phyloP scores from a whole-genome alignment of 352 stramenopile species.

The Phytophthora europaea region DNA sequence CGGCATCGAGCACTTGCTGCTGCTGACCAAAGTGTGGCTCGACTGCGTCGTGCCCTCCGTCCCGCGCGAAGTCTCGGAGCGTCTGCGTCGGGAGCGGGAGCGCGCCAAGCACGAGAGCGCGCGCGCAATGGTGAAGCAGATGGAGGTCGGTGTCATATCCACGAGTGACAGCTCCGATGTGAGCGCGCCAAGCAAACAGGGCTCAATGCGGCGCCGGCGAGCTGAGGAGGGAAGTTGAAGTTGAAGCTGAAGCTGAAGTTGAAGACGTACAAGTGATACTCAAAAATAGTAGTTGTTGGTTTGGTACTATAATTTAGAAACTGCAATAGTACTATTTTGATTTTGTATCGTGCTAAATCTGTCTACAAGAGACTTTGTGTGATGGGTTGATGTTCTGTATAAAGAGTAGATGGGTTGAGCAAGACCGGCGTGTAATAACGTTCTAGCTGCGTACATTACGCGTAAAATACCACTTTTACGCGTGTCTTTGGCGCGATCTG shows the following conservation, averaged over 20 bases:
- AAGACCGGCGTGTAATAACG: constrained; percentile 2
- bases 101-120: constrained; percentile 79
- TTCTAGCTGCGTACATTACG: background rate
- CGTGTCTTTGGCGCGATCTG: constrained; percentile 15
- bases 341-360: background rate
- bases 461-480: background rate
- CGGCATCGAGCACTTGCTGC: constrained; percentile 71
- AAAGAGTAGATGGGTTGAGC: constrained; percentile 4
- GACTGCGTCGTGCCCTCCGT: constrained; percentile 67
- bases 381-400: constrained; percentile 1
- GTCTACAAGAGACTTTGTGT: constrained; percentile 7
- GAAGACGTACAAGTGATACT: no score
- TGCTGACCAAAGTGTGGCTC: constrained; percentile 77
- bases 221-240: constrained; percentile 18
- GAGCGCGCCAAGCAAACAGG: constrained; percentile 2
- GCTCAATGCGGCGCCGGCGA: constrained; percentile 6
- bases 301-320: no score
- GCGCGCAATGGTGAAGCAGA: constrained; percentile 58
- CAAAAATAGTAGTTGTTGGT: no score
- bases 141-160: constrained; percentile 1
- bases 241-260: background rate
- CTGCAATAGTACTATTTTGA: no score
- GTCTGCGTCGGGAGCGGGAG: constrained; percentile 65
- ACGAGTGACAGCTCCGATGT: constrained; percentile 15
- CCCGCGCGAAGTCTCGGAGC: constrained; percentile 57